These are phyloP conservation scores for Odonthalia washingtoniensis DNA, from an alignment of 31 red algal species.

Conservation along the genomic window DNA sequence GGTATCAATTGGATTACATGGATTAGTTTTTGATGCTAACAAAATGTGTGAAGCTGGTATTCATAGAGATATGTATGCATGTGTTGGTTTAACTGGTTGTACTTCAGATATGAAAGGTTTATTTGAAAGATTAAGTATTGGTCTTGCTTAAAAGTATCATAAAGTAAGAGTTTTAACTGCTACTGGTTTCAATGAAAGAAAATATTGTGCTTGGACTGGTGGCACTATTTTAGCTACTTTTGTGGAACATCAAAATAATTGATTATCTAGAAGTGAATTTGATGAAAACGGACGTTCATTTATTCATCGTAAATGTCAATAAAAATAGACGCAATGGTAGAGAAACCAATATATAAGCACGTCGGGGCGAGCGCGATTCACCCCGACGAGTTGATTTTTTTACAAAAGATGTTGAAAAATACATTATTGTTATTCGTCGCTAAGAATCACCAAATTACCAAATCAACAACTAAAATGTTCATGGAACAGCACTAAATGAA, in stretches of 20 bases:
- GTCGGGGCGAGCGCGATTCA: no score
- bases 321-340: no score
- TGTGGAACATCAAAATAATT: constrained; percentile 92
- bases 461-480: no score
- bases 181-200: constrained; percentile 67
- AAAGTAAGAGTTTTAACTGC: constrained; percentile 80
- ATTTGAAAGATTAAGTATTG: constrained; percentile 74
- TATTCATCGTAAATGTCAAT: constrained; percentile 71
- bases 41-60: constrained; percentile 66
- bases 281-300: constrained; percentile 84
- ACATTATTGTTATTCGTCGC: no score
- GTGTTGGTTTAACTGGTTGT: constrained; percentile 91
- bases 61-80: constrained; percentile 91
- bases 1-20: constrained; percentile 65
- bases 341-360: no score
- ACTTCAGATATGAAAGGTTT: constrained; percentile 84
- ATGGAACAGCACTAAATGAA: no score
- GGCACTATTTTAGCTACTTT: constrained; percentile 93
- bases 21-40: constrained; percentile 79
- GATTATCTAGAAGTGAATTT: constrained; percentile 87
- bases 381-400: no score
- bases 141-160: constrained; percentile 61
- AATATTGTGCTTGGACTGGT: constrained; percentile 91
- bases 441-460: no score
- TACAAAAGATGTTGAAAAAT: no score